Base-by-base conservation (phyloP, 306 rosid species). In the Trifolium repens region DNA sequence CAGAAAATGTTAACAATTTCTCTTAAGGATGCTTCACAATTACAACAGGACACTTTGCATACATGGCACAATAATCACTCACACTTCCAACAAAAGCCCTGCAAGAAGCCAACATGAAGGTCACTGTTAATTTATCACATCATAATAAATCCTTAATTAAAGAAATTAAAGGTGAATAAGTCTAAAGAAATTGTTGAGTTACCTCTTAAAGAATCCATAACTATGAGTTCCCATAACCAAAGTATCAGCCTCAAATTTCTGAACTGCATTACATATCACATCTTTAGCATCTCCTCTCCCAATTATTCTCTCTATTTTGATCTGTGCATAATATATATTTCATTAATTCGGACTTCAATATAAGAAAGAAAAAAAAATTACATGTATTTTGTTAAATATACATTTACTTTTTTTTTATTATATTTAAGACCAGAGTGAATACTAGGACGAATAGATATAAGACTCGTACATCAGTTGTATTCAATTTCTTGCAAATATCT, bases 201-300 rank as follows among this genome's bases (percentile, higher is more conserved):
- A 46, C 97, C 96, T 92, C 87, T 87, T 89, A 19, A 92, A 80
- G 87, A 87, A 87, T 55, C 96, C 96, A 84, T 90, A 88, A 4
- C 93, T 87, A 74, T 92, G 96, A 84, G 89, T 85, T 77, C 97
- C 97, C 92, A 90, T 84, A 9, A 92, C 97, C 78, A 90, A 87
- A 24, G 88, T 87, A 78, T 92, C 97, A 22, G 85, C 91, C 37
- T 76, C 74, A 1, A 88, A 84, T 72, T 80, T 92, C 85, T 83
- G 73, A 40, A 87, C 96, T 3, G 79, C 78, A 22, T 84, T 76
- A 46, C 97, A 90, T 46, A 92, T 92, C 52, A 90, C 96, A 77
- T 84, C 77, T 80, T 79, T 92, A 26, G 96, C 92, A 50, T 90
- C 96, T 69, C 94, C 97, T 3, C 72, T 87, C 22, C 88, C 88